A percentile compares a stretch with the other conserved stretches of the same genome.
phyloP scores from a whole-genome alignment of 192 early-diverging fungal genomes.

The Gamsiella multidivaricata region DNA sequence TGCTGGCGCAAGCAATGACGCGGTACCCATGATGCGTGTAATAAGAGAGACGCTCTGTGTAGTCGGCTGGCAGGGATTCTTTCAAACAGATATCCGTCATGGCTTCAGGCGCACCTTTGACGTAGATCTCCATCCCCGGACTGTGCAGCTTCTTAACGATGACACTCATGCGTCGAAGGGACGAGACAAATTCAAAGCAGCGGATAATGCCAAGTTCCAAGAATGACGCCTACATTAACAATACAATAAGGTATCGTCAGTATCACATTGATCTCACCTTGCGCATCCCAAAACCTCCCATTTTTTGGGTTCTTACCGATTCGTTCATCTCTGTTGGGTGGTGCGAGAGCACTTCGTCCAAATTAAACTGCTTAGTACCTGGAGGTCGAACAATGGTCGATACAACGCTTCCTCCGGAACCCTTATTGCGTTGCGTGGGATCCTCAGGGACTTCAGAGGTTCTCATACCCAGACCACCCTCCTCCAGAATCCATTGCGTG shows the following conservation, averaged over 20 bases:
- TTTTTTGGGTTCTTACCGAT: conserved; percentile 14
- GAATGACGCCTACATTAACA: conserved; percentile 24
- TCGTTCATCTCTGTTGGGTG: conserved; percentile 23
- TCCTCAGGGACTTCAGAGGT: conserved; percentile 20
- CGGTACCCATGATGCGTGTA: conserved; percentile 98
- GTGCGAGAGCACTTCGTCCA: conserved; percentile 53
- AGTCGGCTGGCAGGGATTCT: conserved; percentile 88
- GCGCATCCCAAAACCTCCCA: neutral
- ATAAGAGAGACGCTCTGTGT: conserved; percentile 78
- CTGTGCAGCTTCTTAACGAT: conserved; percentile 79
- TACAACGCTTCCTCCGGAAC: conserved; percentile 58
- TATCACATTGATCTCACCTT: neutral
- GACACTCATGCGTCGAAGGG: conserved; percentile 93
- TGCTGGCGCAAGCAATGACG: conserved; percentile 93
- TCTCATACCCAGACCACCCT: conserved; percentile 67
- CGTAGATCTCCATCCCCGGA: conserved; percentile 83
- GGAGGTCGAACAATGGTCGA: conserved; percentile 92
- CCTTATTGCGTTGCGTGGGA: conserved; percentile 1
- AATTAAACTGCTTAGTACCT: conserved; percentile 67
- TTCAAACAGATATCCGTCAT: conserved; percentile 88
- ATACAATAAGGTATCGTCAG: neutral
- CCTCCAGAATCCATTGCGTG: conserved; percentile 93
- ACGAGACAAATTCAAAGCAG: conserved; percentile 94
- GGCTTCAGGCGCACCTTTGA: conserved; percentile 98
- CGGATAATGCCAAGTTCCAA: conserved; percentile 84